phyloP scores from a whole-genome alignment of 2,329 filamentous ascomycete genomes.

The Falciphora oryzae region DNA sequence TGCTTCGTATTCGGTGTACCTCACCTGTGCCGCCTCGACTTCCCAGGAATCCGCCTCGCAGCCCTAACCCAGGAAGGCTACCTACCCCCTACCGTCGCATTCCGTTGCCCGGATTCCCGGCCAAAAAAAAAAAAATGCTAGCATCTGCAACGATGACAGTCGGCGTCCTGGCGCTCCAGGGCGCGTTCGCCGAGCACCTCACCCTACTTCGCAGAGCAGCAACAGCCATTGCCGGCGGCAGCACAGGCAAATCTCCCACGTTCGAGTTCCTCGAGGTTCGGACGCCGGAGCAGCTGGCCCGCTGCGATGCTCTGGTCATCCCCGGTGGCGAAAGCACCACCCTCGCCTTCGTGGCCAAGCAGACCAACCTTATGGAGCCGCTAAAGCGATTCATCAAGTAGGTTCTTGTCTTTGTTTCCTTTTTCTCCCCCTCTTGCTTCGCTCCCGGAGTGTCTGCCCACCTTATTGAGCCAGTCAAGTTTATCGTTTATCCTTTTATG shows the following conservation, averaged over 20 bases:
- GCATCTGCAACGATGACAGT: conserved; percentile 36
- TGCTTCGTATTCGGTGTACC: too few relatives aligned
- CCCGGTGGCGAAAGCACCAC: conserved; percentile 94
- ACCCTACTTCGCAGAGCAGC: conserved; percentile 67
- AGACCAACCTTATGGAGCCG: conserved; percentile 76
- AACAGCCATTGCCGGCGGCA: conserved; percentile 15
- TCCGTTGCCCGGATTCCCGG: background rate
- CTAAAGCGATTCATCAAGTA: conserved; percentile 88
- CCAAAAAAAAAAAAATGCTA: background rate
- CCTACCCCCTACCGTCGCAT: too few relatives aligned
- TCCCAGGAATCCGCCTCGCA: too few relatives aligned
- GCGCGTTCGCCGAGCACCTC: conserved; percentile 87
- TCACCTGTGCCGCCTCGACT: too few relatives aligned
- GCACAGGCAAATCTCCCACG: conserved; percentile 31
- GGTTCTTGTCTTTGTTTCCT: conserved; percentile 9
- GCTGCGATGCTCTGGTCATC: conserved; percentile 79
- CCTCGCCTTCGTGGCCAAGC: conserved; percentile 79
- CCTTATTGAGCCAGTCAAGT: too few relatives aligned
- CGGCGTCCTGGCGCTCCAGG: conserved; percentile 73
- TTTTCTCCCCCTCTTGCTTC: background rate
- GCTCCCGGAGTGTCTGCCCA: background rate
- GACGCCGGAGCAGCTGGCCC: conserved; percentile 61
- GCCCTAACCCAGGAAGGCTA: too few relatives aligned
- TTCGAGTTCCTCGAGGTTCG: conserved; percentile 75
- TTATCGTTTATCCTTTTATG: too few relatives aligned